Percentiles rank a stretch among this genome's conserved stretches.
Evolutionary conservation across 2,329 filamentous ascomycete genomes (phyloP).

Genomic region (Xylaria sp.): DNA sequence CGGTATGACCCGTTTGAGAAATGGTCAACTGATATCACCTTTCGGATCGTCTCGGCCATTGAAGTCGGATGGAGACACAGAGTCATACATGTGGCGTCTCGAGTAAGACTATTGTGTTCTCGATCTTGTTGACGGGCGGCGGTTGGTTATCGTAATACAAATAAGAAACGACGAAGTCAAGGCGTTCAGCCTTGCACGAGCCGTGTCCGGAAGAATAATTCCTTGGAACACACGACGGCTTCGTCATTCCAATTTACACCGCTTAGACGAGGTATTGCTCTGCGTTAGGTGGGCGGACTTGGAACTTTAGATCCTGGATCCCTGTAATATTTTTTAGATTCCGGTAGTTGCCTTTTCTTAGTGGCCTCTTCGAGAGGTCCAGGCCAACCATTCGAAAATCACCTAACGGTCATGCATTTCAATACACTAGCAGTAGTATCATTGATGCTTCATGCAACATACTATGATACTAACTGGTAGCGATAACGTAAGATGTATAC

Average conservation of each 20-base stretch:
- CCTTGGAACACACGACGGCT: slow-evolving; percentile 2
- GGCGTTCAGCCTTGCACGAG: slow-evolving; percentile 24
- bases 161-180: not conserved
- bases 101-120: slow-evolving; percentile 15
- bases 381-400: slow-evolving; percentile 9
- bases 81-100: slow-evolving; percentile 16
- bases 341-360: slow-evolving; percentile 21
- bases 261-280: not conserved
- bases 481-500: not conserved
- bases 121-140: not conserved
- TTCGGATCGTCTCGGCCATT: slow-evolving; percentile 6
- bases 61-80: not conserved
- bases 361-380: slow-evolving; percentile 14
- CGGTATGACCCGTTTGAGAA: slow-evolving; percentile 13
- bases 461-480: not conserved
- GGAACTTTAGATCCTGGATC: slow-evolving; percentile 14
- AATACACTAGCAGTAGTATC: slow-evolving; percentile 10
- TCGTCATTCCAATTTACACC: slow-evolving; percentile 12
- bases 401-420: slow-evolving; percentile 17
- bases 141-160: not conserved
- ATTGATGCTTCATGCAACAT: slow-evolving; percentile 24
- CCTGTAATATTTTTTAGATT: slow-evolving; percentile 27
- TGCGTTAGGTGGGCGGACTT: not conserved
- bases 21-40: not conserved
- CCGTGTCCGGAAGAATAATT: not conserved